Percentiles rank a stretch among this genome's conserved stretches.
These are phyloP conservation scores for Chamaecyparis obtusa DNA, from an alignment of 75 land plant genomes.

Conservation along the genomic window DNA sequence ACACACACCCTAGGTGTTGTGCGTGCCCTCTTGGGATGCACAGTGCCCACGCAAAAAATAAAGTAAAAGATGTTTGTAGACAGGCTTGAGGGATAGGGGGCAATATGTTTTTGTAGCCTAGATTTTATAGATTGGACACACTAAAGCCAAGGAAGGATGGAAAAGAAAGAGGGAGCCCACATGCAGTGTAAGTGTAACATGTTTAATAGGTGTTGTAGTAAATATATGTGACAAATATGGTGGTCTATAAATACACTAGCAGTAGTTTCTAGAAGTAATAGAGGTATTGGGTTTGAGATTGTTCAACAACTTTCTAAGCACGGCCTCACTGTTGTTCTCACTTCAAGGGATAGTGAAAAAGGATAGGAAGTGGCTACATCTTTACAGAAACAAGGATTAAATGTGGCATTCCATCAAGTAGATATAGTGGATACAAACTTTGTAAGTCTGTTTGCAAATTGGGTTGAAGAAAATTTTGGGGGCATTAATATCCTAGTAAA, in stretches of 20 bases:
- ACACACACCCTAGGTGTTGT: too few relatives aligned
- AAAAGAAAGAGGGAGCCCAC: too few relatives aligned
- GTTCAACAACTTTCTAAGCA: constrained; percentile 59
- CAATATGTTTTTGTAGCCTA: too few relatives aligned
- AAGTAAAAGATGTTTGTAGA: too few relatives aligned
- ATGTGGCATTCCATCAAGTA: constrained; percentile 58
- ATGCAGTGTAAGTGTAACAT: too few relatives aligned
- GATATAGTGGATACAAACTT: constrained; percentile 57
- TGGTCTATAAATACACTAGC: constrained; percentile 75
- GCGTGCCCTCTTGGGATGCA: too few relatives aligned
- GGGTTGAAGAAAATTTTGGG: constrained; percentile 55
- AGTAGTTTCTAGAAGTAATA: constrained; percentile 79
- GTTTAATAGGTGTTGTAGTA: too few relatives aligned
- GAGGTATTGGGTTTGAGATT: constrained; percentile 84
- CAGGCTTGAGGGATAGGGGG: too few relatives aligned
- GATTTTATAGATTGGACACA: too few relatives aligned
- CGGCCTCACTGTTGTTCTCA: constrained; percentile 66
- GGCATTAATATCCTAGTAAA: constrained; percentile 83
- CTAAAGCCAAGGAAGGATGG: too few relatives aligned
- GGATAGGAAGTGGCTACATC: constrained; percentile 45
- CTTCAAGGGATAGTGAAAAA: constrained; percentile 54
- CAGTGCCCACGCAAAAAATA: too few relatives aligned
- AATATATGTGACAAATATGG: too few relatives aligned
- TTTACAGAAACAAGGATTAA: constrained; percentile 56
- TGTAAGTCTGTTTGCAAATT: constrained; percentile 45